phyloP scores from a whole-genome alignment of 176 grass and related monocot species.

The Phyllostachys edulis region DNA sequence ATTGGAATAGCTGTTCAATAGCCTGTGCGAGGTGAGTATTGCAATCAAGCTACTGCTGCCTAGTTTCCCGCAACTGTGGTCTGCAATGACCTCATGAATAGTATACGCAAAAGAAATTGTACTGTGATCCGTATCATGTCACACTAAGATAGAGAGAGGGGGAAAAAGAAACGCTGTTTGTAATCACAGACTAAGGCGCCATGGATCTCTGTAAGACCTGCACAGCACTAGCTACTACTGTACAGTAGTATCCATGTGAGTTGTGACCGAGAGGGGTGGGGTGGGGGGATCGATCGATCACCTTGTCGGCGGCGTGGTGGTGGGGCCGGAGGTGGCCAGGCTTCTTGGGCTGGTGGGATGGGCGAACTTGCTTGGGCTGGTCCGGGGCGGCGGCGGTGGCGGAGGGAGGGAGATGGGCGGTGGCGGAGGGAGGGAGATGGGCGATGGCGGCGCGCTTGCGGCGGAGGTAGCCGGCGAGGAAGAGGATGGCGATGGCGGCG shows the following conservation, averaged over 20 bases:
- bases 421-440: slow-evolving; percentile 53
- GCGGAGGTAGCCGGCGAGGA: slow-evolving; percentile 77
- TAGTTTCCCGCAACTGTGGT: background rate
- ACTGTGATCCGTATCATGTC: background rate
- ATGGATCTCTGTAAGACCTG: background rate
- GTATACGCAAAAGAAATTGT: background rate
- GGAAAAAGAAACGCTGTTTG: background rate
- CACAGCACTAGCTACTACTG: background rate
- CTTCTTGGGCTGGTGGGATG: slow-evolving; percentile 44
- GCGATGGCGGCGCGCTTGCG: slow-evolving; percentile 78
- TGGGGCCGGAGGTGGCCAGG: slow-evolving; percentile 40
- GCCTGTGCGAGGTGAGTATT: background rate
- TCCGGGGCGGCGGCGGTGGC: slow-evolving; percentile 34
- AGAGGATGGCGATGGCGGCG: slow-evolving; percentile 69
- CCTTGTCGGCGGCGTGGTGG: slow-evolving; percentile 78
- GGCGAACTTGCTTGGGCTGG: slow-evolving; percentile 33
- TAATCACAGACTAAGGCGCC: background rate
- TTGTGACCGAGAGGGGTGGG: background rate
- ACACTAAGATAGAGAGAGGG: background rate
- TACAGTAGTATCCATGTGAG: too few species aligned
- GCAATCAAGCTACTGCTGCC: background rate
- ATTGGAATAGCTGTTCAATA: background rate
- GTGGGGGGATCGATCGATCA: background rate
- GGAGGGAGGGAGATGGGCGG: slow-evolving; percentile 57
- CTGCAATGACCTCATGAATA: background rate